phyloP scores from a whole-genome alignment of 2,329 filamentous ascomycete species.

The Aspergillus quadrilineatus region DNA sequence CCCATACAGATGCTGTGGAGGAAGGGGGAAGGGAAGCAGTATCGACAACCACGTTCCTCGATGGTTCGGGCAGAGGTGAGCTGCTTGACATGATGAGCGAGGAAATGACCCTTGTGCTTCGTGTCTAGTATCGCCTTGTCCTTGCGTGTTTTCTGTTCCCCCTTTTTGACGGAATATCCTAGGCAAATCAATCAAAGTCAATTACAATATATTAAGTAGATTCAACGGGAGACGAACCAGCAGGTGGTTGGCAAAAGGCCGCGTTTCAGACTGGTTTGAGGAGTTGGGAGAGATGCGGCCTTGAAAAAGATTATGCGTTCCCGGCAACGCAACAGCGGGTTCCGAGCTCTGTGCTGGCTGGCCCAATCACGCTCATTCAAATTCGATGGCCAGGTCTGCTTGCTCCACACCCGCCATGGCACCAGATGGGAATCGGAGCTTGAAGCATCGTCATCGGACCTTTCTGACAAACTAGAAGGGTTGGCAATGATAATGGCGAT shows the following conservation, averaged over 20 bases:
- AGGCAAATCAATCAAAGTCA: conserved; percentile 1
- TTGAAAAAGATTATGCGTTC: conserved; percentile 38
- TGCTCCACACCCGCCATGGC: conserved; percentile 17
- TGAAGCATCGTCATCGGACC: conserved; percentile 1
- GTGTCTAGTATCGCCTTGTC: neutral
- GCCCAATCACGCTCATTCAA: conserved; percentile 33
- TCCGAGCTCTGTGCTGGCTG: conserved; percentile 25
- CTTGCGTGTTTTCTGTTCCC: conserved; percentile 12
- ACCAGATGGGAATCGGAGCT: conserved; percentile 4
- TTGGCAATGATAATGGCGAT: neutral
- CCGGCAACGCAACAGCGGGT: conserved; percentile 18
- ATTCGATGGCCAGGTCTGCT: conserved; percentile 16
- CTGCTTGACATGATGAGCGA: conserved; percentile 43
- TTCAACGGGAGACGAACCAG: conserved; percentile 18
- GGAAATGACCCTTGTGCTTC: conserved; percentile 16
- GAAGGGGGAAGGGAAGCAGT: conserved; percentile 44
- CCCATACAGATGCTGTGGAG: conserved; percentile 73
- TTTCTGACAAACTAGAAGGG: neutral
- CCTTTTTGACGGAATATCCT: conserved; percentile 16
- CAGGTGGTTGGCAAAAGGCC: conserved; percentile 17
- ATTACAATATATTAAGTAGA: neutral
- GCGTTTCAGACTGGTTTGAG: conserved; percentile 20
- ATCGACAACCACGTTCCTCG: conserved; percentile 41
- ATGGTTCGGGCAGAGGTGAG: conserved; percentile 36
- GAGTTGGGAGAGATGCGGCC: conserved; percentile 32